phyloP scores from a whole-genome alignment of 108 stramenopile genomes.

The Fragilaria radians region DNA sequence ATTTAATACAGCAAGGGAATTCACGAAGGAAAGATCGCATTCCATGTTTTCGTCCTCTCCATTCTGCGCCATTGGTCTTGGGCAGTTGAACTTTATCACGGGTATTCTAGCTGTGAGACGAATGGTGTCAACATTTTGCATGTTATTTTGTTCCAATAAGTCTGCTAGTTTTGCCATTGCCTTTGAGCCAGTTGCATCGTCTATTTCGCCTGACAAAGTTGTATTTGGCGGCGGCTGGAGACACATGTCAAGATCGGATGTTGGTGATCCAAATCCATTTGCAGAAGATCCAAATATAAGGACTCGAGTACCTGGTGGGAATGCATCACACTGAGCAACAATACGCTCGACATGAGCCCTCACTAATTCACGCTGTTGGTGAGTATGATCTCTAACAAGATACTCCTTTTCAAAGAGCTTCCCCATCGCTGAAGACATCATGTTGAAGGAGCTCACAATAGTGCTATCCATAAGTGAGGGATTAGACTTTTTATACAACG shows the following conservation, averaged over 20 bases:
- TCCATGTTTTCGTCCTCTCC: constrained; percentile 61
- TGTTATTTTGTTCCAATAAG: constrained; percentile 58
- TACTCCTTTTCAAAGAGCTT: constrained; percentile 35
- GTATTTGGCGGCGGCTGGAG: constrained; percentile 55
- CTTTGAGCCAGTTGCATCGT: constrained; percentile 45
- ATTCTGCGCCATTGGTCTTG: constrained; percentile 17
- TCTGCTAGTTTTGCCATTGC: constrained; percentile 75
- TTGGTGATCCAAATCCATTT: constrained; percentile 84
- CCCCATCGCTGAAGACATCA: constrained; percentile 60
- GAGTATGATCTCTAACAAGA: constrained; percentile 40
- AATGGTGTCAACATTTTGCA: constrained; percentile 80
- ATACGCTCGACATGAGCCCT: constrained; percentile 43
- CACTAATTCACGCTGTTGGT: constrained; percentile 59
- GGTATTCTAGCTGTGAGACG: constrained; percentile 96
- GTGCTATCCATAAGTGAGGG: constrained; percentile 29
- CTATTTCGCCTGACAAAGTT: constrained; percentile 24
- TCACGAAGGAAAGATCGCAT: constrained; percentile 94
- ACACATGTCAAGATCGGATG: constrained; percentile 85
- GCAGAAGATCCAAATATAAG: constrained; percentile 84
- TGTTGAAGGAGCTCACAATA: constrained; percentile 49
- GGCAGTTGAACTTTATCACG: constrained; percentile 87
- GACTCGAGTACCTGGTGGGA: constrained; percentile 73
- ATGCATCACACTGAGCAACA: constrained; percentile 52
- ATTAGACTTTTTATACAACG: constrained; percentile 5
- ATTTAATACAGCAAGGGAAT: constrained; percentile 94